Conservation (phyloP, 2,329 filamentous ascomycete species). For the Taxawa tesnikishii region DNA sequence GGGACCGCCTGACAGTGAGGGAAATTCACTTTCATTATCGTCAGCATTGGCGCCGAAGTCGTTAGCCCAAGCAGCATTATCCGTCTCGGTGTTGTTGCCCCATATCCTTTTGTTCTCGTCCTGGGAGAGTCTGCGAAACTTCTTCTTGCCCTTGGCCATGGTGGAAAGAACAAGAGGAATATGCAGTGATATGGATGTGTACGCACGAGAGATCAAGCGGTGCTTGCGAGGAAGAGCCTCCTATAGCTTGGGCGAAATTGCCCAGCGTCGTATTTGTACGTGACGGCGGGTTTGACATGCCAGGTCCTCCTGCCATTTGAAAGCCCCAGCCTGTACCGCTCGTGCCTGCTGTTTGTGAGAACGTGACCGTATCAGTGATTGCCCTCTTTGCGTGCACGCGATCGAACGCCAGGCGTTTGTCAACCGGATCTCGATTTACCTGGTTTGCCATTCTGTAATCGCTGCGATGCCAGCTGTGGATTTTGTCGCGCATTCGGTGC, state of each 20-base stretch:
- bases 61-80: background rate
- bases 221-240: conserved; percentile 7
- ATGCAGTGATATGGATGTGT: no score
- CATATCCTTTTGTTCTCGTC: no score
- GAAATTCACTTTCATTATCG: conserved; percentile 42
- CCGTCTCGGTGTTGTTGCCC: background rate
- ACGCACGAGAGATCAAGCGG: conserved; percentile 11
- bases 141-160: no score
- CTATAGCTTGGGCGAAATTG: conserved; percentile 10
- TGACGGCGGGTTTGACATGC: conserved; percentile 6
- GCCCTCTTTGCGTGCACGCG: no score
- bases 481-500: conserved; percentile 10
- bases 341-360: conserved; percentile 2
- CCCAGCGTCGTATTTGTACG: conserved; percentile 9
- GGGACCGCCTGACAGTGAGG: conserved; percentile 45
- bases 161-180: no score
- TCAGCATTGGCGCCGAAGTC: conserved; percentile 9
- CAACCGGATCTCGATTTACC: conserved; percentile 1
- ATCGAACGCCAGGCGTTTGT: background rate
- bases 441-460: conserved; percentile 9
- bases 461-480: conserved; percentile 8
- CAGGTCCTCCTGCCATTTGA: conserved; percentile 1
- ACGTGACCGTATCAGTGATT: background rate
- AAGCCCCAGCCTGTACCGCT: conserved; percentile 8
- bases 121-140: no score